These are phyloP conservation scores for Penicillium corylophilum DNA, from an alignment of 2,329 filamentous ascomycete species.

Conservation along the genomic window DNA sequence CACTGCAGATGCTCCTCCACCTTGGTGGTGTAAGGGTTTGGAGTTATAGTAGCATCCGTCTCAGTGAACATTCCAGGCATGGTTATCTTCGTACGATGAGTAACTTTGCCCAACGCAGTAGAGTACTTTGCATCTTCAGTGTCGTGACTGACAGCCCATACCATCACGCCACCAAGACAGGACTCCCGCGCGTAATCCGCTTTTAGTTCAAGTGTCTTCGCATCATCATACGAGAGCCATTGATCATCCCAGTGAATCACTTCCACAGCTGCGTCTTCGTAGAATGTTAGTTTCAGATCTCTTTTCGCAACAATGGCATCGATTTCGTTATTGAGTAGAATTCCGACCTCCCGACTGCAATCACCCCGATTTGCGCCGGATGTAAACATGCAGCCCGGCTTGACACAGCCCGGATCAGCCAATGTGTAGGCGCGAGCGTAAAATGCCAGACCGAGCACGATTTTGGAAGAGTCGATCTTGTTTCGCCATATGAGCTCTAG, in stretches of 20 bases:
- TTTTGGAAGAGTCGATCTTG: slow-evolving; percentile 40
- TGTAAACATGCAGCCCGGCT: slow-evolving; percentile 23
- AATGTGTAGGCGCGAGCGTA: slow-evolving; percentile 50
- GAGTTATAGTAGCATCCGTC: no score
- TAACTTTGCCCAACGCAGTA: no score
- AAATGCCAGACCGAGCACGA: slow-evolving; percentile 49
- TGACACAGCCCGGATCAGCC: slow-evolving; percentile 17
- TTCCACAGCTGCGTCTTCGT: slow-evolving; percentile 34
- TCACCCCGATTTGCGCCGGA: slow-evolving; percentile 22
- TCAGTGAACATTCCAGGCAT: no score
- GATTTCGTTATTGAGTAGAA: slow-evolving; percentile 40
- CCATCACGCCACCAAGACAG: slow-evolving; percentile 31
- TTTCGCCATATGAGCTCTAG: slow-evolving; percentile 45
- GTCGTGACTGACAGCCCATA: slow-evolving; percentile 15
- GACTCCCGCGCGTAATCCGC: slow-evolving; percentile 29
- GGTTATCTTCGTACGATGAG: no score
- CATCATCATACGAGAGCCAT: slow-evolving; percentile 35
- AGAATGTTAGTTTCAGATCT: slow-evolving; percentile 18
- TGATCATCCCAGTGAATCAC: slow-evolving; percentile 35
- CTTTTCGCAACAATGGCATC: slow-evolving; percentile 21
- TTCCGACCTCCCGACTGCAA: slow-evolving; percentile 32
- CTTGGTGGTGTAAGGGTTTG: no score
- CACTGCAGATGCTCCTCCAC: no score
- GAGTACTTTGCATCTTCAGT: no score
- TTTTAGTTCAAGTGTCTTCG: slow-evolving; percentile 36